Conservation (phyloP, 352 stramenopile genomes). For the Phytophthora tentaculata region DNA sequence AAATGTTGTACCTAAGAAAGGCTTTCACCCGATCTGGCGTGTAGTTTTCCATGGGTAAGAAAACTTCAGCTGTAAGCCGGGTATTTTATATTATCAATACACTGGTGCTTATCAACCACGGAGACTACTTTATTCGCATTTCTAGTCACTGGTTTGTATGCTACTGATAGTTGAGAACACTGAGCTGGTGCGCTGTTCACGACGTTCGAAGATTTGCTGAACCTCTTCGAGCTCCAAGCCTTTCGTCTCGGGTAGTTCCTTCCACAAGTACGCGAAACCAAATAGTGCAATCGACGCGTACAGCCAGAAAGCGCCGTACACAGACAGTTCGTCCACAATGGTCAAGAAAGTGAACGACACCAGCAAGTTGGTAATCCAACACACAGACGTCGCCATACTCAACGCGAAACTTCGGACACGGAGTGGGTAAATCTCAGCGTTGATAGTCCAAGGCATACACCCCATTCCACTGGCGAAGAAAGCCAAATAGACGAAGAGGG, state of each 20-base stretch:
- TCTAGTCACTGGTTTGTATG: slow-evolving; percentile 14
- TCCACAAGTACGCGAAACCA: slow-evolving; percentile 84
- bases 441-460: slow-evolving; percentile 95
- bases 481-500: slow-evolving; percentile 77
- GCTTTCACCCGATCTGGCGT: slow-evolving; percentile 1
- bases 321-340: slow-evolving; percentile 69
- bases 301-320: slow-evolving; percentile 91
- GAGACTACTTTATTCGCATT: neutral
- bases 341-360: slow-evolving; percentile 95
- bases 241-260: slow-evolving; percentile 93
- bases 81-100: neutral
- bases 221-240: slow-evolving; percentile 94
- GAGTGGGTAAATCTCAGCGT: slow-evolving; percentile 94
- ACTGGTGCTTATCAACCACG: neutral
- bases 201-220: slow-evolving; percentile 78
- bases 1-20: neutral
- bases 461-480: slow-evolving; percentile 85
- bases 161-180: slow-evolving; percentile 18
- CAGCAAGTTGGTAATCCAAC: slow-evolving; percentile 93
- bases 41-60: slow-evolving; percentile 27
- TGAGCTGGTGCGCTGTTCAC: slow-evolving; percentile 24
- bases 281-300: slow-evolving; percentile 83
- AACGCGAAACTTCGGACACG: slow-evolving; percentile 89
- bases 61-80: neutral
- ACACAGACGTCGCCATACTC: slow-evolving; percentile 89